Percentiles rank a stretch among this genome's conserved stretches.
Evolutionary conservation across 345 rosid genomes (phyloP).

Genomic region (Gossypium bickii): DNA sequence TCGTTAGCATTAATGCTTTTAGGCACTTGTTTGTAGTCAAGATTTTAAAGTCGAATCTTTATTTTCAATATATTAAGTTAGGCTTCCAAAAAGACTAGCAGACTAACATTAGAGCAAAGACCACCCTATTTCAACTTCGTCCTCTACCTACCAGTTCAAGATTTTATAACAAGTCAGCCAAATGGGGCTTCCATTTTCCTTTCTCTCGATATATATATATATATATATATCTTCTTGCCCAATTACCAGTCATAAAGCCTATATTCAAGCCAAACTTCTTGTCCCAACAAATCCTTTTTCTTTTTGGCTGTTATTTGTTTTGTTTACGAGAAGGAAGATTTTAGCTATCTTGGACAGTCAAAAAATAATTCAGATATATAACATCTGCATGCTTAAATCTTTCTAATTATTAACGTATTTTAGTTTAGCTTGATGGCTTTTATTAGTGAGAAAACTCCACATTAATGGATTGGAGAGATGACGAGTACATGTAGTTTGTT

Average conservation of each 20-base stretch:
- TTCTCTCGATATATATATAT: neutral
- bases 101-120: constrained; percentile 15
- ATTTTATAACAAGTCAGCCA: constrained; percentile 7
- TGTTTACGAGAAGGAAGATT: no score
- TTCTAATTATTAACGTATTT: neutral
- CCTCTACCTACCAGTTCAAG: neutral
- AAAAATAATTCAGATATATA: neutral
- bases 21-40: constrained; percentile 12
- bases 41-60: neutral
- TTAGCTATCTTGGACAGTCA: neutral
- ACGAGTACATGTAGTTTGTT: no score
- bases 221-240: no score
- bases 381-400: neutral
- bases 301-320: no score
- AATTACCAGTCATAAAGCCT: neutral
- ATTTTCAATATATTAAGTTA: constrained; percentile 2
- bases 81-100: neutral
- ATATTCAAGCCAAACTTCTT: neutral
- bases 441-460: neutral
- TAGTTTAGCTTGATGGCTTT: neutral
- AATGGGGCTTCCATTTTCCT: constrained; percentile 4
- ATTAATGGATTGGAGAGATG: neutral
- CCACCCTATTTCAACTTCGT: constrained; percentile 8
- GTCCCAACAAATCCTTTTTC: neutral
- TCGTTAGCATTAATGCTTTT: neutral